Base-by-base conservation (phyloP, 208 protist genomes). In the Trypanosoma cruzi region DNA sequence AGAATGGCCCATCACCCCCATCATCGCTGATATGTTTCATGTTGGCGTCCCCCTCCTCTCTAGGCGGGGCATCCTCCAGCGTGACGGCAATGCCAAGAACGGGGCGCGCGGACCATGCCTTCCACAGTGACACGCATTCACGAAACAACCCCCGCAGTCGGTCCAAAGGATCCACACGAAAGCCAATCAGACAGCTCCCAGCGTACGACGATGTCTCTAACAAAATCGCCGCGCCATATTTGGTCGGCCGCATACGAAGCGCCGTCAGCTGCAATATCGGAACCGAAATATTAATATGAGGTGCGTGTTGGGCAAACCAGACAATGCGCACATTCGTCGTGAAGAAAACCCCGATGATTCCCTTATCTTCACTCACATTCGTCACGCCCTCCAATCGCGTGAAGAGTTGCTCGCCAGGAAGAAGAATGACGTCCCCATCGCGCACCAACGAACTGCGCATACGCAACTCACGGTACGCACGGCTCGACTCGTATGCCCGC, bases 211-310 rank as follows among this genome's bases (percentile, higher is more conserved):
- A 89, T 6, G 86, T 94, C 60, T 96, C 85, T 13, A 98, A 56
- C 0, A 97, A 86, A 20, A 98, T 78, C 10, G 91, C 85, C 24
- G 63, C 68, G 3, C 95, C 94, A 64, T 93, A 96, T 44, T 86
- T 91, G 18, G 92, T 96, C 28, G 89, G 74, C 66, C 93, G 85
- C 16, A 91, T 67, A 40, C 74, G 74, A 18, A 98, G 37, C 29
- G 74, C 76, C 26, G 78, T 88, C 24, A 98, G 81, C 73, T 99
- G 96, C 22, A 98, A 54, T 64, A 98, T 99, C 22, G 98, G 98
- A 52, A 99, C 96, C 29, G 87, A 97, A 26, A 98, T 93, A 80
- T 99, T 99, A 67, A 99, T 98, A 78, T 92, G 89, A 49, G 94
- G 86, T 2, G 81, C 68, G 8, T 80, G 58, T 37, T 87, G 81